These are phyloP conservation scores for Ilex asprella DNA, from an alignment of 257 asterid species.

Conservation along the genomic window DNA sequence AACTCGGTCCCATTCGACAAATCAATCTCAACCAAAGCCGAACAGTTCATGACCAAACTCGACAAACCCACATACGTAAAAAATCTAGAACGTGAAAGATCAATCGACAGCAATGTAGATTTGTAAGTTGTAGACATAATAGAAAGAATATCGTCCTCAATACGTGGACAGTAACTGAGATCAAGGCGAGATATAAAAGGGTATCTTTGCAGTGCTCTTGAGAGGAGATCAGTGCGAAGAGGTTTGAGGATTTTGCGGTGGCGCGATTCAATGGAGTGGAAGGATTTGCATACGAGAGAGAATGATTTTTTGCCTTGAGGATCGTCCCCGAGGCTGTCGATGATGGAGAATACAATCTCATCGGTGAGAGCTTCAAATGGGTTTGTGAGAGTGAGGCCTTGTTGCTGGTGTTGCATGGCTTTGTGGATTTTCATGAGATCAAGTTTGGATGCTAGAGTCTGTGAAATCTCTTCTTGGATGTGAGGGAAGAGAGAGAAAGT, in stretches of 20 bases:
- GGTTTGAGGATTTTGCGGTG: slow-evolving; percentile 27
- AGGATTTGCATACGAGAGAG: slow-evolving; percentile 31
- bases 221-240: slow-evolving; percentile 16
- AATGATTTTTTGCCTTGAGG: slow-evolving; percentile 26
- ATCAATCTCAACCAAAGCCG: slow-evolving; percentile 27
- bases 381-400: slow-evolving; percentile 2
- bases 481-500: too few relatives aligned
- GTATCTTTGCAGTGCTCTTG: slow-evolving; percentile 16
- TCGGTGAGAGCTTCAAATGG: slow-evolving; percentile 30
- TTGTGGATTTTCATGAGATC: too few relatives aligned
- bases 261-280: slow-evolving; percentile 24
- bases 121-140: slow-evolving; percentile 7
- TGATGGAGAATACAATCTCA: slow-evolving; percentile 26
- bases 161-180: slow-evolving; percentile 27
- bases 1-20: slow-evolving; percentile 34
- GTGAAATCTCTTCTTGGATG: too few relatives aligned
- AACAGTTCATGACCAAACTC: slow-evolving; percentile 24
- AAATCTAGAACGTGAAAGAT: slow-evolving; percentile 28
- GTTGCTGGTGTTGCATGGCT: too few relatives aligned
- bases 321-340: slow-evolving; percentile 23
- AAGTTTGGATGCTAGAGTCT: too few relatives aligned
- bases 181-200: slow-evolving; percentile 22
- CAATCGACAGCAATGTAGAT: slow-evolving; percentile 15
- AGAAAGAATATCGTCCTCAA: slow-evolving; percentile 17
- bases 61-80: slow-evolving; percentile 28